Conservation (phyloP, 345 rosid species). For the Citrus australasica region DNA sequence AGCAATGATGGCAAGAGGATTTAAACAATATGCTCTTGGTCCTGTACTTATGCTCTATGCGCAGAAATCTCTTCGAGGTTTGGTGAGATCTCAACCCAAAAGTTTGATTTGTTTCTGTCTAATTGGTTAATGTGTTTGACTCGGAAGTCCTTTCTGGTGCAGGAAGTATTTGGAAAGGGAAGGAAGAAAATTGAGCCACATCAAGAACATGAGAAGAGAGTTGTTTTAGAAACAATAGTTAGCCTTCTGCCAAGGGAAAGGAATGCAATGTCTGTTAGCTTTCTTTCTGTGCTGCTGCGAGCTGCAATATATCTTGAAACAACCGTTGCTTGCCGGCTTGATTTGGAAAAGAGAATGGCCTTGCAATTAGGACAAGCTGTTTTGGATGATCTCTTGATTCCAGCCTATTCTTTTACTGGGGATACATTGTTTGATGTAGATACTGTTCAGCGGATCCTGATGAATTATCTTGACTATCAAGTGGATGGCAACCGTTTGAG, state of each 20-base stretch:
- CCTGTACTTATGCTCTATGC: slow-evolving; percentile 95
- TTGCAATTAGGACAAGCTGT: slow-evolving; percentile 79
- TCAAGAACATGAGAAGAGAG: slow-evolving; percentile 87
- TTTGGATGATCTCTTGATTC: slow-evolving; percentile 82
- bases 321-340: slow-evolving; percentile 91
- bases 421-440: slow-evolving; percentile 82
- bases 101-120: slow-evolving; percentile 5
- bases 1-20: slow-evolving; percentile 89
- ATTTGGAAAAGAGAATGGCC: slow-evolving; percentile 85
- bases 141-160: slow-evolving; percentile 21
- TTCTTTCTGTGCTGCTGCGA: slow-evolving; percentile 83
- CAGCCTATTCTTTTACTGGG: slow-evolving; percentile 68
- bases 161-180: slow-evolving; percentile 81
- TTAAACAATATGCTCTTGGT: slow-evolving; percentile 79
- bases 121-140: slow-evolving; percentile 5
- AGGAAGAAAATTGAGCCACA: slow-evolving; percentile 74
- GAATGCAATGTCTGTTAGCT: slow-evolving; percentile 79
- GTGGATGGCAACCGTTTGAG: slow-evolving; percentile 42
- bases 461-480: slow-evolving; percentile 62
- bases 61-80: slow-evolving; percentile 86
- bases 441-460: slow-evolving; percentile 72
- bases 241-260: slow-evolving; percentile 85
- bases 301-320: slow-evolving; percentile 87
- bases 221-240: slow-evolving; percentile 78
- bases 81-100: slow-evolving; percentile 62